Base-by-base conservation (phyloP, 371 early-diverging fungal genomes). In the Lichtheimia ramosa region DNA sequence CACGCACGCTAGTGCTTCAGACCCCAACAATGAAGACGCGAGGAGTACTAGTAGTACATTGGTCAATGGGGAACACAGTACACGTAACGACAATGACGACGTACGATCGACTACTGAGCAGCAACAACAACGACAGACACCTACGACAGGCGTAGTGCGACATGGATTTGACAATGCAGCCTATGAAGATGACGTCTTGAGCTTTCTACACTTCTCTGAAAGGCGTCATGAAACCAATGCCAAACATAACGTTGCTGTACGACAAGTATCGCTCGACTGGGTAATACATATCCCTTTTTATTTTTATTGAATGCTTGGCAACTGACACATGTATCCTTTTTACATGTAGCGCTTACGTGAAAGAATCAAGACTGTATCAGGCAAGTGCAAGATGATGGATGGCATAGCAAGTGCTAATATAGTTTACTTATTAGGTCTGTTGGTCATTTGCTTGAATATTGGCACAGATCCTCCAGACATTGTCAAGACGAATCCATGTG, bases 381-480 rank as follows among this genome's bases (percentile, higher is more conserved):
- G 79, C 43, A n/a, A 18, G 43, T 6, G 6, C 6, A 6, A 43
- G 2, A 43, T 14, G 18, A 46, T 18, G 46, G 7, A 14, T 5
- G 46, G 46, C 15, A 43, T 28, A 7, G 16, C 0, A 0, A 12
- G 0, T 23, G 3, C 2, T 16, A 16, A 24, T 39, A 13, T 3
- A 34, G 13, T 25, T 1, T 13, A 5, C 2, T 25, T 28, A 21
- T 8, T 48, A 79, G 87, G 85, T 46, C 73, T 84, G 1, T 70
- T 98, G 18, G 92, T 92, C 1, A 83, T 96, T 23, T 98, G 99
- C 71, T 81, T 98, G 34, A 96, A 96, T 74, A 91, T 98, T 56
- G 97, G 96, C n/a, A 89, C 93, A 20, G 93, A 93, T 56, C 99
- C 99, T 18, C 99, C 99, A 20, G 99, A 96, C 74, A 67, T 94